Base-by-base conservation (phyloP, 108 stramenopile species). In the Nitzschia inconspicua region DNA sequence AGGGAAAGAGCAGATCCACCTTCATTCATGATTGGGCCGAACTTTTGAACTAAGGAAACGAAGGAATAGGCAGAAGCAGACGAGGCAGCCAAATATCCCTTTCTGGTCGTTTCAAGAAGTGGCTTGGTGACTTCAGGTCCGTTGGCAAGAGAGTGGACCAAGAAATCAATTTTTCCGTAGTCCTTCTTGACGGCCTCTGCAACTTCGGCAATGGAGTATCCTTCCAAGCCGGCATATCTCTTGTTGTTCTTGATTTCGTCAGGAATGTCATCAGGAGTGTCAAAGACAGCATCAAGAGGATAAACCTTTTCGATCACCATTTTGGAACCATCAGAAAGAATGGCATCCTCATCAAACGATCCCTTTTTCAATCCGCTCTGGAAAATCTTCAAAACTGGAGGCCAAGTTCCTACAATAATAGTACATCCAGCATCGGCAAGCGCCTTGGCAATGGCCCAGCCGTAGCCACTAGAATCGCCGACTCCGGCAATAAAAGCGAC, bases 91-190 rank as follows among this genome's bases (percentile, higher is more conserved):
- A 98, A 86, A 81, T 98, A 98, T 48, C 98, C 98, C 60, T 91
- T 94, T 29, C 96, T 84, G 50, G 84, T 84, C 25, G 96, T 97
- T 70, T 98, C 96, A 27, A 98, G 88, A 29, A 98, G 92, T 10
- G 98, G 98, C 76, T 96, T 97, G 62, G 94, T 94, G 23, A 98
- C 97, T 64, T 98, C 97, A 39, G 97, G 97, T 26, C 97, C 97
- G 66, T 98, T 98, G 55, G 97, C 97, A 63, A 98, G 95, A 29
- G 96, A 94, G 80, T 98, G 97, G 32, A 98, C 91, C 22, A 98
- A 69, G 67, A 96, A 94, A 70, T 98, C 97, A 63, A 98, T 93
- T 55, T 91, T 92, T 24, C 95, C 97, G 66, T 95, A 98, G 64
- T 98, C 97, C n/a, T 84, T 89, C 67, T 93, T 89, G 55, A 98